Percentiles rank a stretch among this genome's conserved stretches.
Conservation (phyloP, 768 basidiomycete genomes). For the Sarcomyxa edulis region DNA sequence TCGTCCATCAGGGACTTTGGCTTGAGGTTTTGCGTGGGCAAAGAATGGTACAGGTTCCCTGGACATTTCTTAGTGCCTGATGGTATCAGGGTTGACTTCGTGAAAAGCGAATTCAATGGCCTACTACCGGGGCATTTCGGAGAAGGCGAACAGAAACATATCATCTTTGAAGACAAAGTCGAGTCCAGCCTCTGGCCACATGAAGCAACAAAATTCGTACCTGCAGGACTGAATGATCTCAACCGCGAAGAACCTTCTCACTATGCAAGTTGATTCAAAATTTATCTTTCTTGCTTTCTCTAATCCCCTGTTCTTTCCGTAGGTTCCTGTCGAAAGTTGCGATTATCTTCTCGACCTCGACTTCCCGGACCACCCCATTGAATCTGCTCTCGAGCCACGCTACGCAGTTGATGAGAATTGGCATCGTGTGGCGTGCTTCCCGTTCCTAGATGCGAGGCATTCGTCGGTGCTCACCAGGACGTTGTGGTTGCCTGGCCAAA, state of each 20-base stretch:
- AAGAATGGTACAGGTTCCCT: constrained; percentile 96
- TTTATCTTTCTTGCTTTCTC: constrained; percentile 4
- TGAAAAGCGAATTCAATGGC: constrained; percentile 90
- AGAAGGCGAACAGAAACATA: constrained; percentile 23
- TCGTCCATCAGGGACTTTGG: constrained; percentile 63
- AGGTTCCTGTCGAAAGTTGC: constrained; percentile 73
- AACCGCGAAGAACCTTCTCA: constrained; percentile 75
- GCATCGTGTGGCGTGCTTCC: constrained; percentile 76
- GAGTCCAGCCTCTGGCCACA: constrained; percentile 43
- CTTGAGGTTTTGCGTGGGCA: constrained; percentile 79
- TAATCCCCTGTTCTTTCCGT: constrained; percentile 3
- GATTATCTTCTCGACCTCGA: constrained; percentile 91
- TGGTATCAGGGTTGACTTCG: constrained; percentile 76
- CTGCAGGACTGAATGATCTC: constrained; percentile 76
- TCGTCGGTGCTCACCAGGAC: constrained; percentile 70
- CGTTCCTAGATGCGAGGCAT: constrained; percentile 79
- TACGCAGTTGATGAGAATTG: constrained; percentile 67
- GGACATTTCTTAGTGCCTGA: constrained; percentile 85
- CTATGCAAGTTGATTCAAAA: constrained; percentile 49
- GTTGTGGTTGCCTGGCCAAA: constrained; percentile 72
- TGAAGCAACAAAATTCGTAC: constrained; percentile 56
- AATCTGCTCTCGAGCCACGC: constrained; percentile 67
- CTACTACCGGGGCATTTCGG: constrained; percentile 83
- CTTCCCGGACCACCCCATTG: constrained; percentile 64
- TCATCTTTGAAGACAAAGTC: constrained; percentile 14